These are phyloP conservation scores for Scedosporium apiospermum DNA, from an alignment of 2,329 filamentous ascomycete genomes.

Conservation along the genomic window DNA sequence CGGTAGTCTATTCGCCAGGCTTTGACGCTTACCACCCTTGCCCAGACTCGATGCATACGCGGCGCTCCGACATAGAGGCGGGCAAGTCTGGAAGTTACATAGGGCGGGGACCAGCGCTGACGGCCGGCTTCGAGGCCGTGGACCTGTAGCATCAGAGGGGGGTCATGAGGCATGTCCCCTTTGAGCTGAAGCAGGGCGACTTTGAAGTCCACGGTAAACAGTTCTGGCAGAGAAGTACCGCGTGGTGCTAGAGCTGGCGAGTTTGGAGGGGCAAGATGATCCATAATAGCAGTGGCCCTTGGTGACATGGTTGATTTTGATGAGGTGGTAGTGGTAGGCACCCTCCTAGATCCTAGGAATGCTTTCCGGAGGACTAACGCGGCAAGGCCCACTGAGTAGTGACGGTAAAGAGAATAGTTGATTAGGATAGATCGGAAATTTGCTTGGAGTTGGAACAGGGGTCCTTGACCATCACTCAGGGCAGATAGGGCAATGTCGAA, in stretches of 20 bases:
- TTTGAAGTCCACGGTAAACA: conserved; percentile 75
- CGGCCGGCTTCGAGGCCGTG: conserved; percentile 74
- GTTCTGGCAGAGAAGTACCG: conserved; percentile 37
- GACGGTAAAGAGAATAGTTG: conserved; percentile 87
- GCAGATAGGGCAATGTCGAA: conserved; percentile 84
- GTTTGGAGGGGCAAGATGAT: conserved; percentile 24
- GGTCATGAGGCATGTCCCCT: conserved; percentile 78
- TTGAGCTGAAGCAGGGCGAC: conserved; percentile 79
- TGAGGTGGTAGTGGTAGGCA: conserved; percentile 6
- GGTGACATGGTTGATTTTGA: not conserved
- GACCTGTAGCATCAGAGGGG: conserved; percentile 83
- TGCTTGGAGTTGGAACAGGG: conserved; percentile 79
- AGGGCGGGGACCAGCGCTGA: conserved; percentile 81
- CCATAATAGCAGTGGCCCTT: not conserved
- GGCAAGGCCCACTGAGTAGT: conserved; percentile 82
- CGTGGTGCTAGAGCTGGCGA: conserved; percentile 8
- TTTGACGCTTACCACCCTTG: conserved; percentile 76
- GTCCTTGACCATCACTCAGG: conserved; percentile 75
- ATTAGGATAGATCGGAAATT: conserved; percentile 69
- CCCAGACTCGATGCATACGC: conserved; percentile 75
- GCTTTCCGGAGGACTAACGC: conserved; percentile 63
- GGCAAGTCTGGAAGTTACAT: conserved; percentile 64
- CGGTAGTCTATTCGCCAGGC: conserved; percentile 71
- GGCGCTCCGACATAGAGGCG: conserved; percentile 85
- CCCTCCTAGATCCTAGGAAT: conserved; percentile 44